Evolutionary conservation across 1,139 yeast genomes (phyloP).

Genomic region (Pichia cactophila): DNA sequence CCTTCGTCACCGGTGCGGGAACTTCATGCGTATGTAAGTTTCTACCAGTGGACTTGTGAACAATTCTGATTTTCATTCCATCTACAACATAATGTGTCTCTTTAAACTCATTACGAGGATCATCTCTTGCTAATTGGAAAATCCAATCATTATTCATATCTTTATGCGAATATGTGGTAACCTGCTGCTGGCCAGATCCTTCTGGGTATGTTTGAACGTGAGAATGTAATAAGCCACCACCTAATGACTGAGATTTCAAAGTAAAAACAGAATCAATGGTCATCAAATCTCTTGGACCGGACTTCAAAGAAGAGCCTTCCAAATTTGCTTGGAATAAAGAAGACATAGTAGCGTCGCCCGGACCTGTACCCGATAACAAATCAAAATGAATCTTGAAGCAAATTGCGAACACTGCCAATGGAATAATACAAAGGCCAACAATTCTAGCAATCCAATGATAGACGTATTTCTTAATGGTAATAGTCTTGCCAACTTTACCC

Average conservation of each 20-base stretch:
- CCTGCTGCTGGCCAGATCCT: slow-evolving; percentile 95
- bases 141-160: slow-evolving; percentile 89
- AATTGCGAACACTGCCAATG: slow-evolving; percentile 52
- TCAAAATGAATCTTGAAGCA: slow-evolving; percentile 72
- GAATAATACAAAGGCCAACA: slow-evolving; percentile 53
- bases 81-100: slow-evolving; percentile 53
- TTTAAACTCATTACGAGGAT: slow-evolving; percentile 46
- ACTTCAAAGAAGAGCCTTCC: slow-evolving; percentile 67
- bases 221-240: slow-evolving; percentile 90
- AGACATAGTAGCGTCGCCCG: slow-evolving; percentile 97
- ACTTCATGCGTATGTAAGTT: slow-evolving; percentile 86
- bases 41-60: slow-evolving; percentile 78
- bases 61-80: slow-evolving; percentile 69
- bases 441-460: slow-evolving; percentile 63
- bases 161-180: slow-evolving; percentile 88
- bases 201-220: slow-evolving; percentile 91
- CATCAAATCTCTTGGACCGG: slow-evolving; percentile 86
- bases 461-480: slow-evolving; percentile 43
- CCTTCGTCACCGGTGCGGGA: slow-evolving; percentile 68
- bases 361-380: slow-evolving; percentile 65
- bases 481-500: slow-evolving; percentile 41
- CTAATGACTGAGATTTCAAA: slow-evolving; percentile 81
- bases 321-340: slow-evolving; percentile 94
- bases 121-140: slow-evolving; percentile 66
- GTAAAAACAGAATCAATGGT: slow-evolving; percentile 72